These are phyloP conservation scores for Schwanniomyces occidentalis DNA, from an alignment of 805 yeast genomes.

Conservation along the genomic window DNA sequence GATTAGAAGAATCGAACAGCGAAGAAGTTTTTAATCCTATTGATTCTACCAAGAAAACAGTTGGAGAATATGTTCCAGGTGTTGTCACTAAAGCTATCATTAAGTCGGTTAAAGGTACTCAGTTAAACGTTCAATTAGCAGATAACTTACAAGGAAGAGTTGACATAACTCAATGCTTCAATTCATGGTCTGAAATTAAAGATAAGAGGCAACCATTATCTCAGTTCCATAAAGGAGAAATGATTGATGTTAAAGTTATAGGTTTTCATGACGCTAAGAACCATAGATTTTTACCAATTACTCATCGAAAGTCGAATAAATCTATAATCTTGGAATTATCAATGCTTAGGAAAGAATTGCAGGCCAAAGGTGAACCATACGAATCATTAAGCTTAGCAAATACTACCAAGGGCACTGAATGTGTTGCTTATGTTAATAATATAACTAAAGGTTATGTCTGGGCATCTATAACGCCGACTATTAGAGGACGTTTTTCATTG, in stretches of 20 bases:
- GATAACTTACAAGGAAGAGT: slow-evolving; percentile 79
- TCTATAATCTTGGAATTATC: slow-evolving; percentile 66
- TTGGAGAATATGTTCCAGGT: slow-evolving; percentile 61
- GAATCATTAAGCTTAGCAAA: slow-evolving; percentile 39
- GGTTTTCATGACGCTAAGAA: slow-evolving; percentile 75
- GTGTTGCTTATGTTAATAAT: slow-evolving; percentile 66
- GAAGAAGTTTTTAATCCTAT: slow-evolving; percentile 54
- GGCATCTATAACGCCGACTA: slow-evolving; percentile 67
- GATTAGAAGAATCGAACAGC: slow-evolving; percentile 20
- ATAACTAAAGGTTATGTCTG: slow-evolving; percentile 59
- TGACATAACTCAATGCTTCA: slow-evolving; percentile 71
- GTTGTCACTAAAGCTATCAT: slow-evolving; percentile 58
- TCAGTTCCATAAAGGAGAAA: slow-evolving; percentile 57
- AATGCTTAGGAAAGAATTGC: slow-evolving; percentile 45
- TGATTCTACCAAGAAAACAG: slow-evolving; percentile 49
- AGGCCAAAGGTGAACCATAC: slow-evolving; percentile 21
- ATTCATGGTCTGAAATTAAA: slow-evolving; percentile 50
- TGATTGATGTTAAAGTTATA: slow-evolving; percentile 62
- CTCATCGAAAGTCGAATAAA: slow-evolving; percentile 54
- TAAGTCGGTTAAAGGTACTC: slow-evolving; percentile 66
- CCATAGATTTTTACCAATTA: slow-evolving; percentile 65
- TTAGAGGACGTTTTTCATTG: slow-evolving; percentile 65
- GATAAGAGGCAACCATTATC: slow-evolving; percentile 60
- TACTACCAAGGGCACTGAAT: slow-evolving; percentile 49
- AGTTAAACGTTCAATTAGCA: slow-evolving; percentile 72